phyloP scores from a whole-genome alignment of 2,329 filamentous ascomycete species.

The Talaromyces sp. region DNA sequence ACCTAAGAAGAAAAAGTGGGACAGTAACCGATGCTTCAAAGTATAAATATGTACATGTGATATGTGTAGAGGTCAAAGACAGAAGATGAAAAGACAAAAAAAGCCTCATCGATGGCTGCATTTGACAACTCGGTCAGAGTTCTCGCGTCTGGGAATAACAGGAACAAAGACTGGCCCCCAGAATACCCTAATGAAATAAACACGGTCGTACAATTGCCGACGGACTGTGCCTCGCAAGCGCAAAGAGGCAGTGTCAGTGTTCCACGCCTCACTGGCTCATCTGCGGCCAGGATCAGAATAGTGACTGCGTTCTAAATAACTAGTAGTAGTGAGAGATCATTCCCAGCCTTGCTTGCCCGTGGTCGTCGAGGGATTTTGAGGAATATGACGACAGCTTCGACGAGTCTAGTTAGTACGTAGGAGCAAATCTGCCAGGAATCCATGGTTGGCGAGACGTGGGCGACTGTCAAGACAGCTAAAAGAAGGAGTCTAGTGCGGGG shows the following conservation, averaged over 20 bases:
- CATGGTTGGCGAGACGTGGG: background rate
- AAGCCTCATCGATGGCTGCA: background rate
- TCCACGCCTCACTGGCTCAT: background rate
- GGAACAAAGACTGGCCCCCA: background rate
- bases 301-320: no score
- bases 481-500: background rate
- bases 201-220: background rate
- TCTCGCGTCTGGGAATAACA: background rate
- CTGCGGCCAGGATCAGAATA: background rate
- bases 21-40: conserved; percentile 9
- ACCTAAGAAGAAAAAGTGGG: conserved; percentile 7
- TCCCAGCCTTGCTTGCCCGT: background rate
- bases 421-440: background rate
- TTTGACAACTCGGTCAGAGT: background rate
- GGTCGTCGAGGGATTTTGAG: background rate
- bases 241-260: background rate
- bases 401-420: background rate
- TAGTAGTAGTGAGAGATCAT: background rate
- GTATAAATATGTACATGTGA: background rate
- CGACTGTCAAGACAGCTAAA: background rate
- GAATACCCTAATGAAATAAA: background rate
- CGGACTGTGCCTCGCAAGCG: background rate
- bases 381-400: conserved; percentile 4
- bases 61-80: background rate
- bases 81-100: background rate